Conservation (phyloP, 805 yeast species). For the Debaryomyces prosopidis region DNA sequence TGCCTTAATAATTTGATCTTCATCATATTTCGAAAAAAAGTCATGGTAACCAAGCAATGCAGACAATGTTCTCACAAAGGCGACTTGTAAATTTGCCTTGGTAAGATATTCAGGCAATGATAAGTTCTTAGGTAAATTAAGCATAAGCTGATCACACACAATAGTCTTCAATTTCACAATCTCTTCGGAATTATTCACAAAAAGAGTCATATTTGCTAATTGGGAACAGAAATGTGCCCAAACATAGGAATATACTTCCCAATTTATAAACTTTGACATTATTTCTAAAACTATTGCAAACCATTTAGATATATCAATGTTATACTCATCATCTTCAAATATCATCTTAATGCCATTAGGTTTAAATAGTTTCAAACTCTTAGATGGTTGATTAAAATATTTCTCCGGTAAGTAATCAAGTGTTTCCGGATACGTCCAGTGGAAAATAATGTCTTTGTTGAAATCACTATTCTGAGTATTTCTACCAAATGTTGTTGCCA, state of each 20-base stretch:
- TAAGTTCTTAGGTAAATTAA: conserved; percentile 45
- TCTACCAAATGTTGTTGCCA: conserved; percentile 60
- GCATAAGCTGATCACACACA: conserved; percentile 59
- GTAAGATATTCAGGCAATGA: conserved; percentile 45
- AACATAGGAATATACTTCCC: conserved; percentile 71
- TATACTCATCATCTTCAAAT: conserved; percentile 11
- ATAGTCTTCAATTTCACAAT: conserved; percentile 43
- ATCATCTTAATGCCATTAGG: conserved; percentile 12
- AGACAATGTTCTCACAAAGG: conserved; percentile 60
- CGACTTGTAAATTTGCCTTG: conserved; percentile 66
- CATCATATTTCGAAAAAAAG: conserved; percentile 53
- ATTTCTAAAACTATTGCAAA: conserved; percentile 48
- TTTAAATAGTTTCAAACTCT: conserved; percentile 16
- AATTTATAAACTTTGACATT: conserved; percentile 54
- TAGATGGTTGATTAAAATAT: conserved; percentile 42
- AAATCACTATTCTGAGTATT: conserved; percentile 32
- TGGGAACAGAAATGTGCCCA: conserved; percentile 74
- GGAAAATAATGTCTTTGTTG: conserved; percentile 19
- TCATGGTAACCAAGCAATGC: conserved; percentile 62
- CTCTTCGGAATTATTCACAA: conserved; percentile 38
- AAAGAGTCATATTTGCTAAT: conserved; percentile 56
- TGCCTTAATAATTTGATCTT: conserved; percentile 63
- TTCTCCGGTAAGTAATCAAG: conserved; percentile 48
- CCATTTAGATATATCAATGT: conserved; percentile 53
- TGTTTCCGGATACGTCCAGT: conserved; percentile 66